Evolutionary conservation across 1,139 yeast species (phyloP).

Genomic region (Yarrowia galli): DNA sequence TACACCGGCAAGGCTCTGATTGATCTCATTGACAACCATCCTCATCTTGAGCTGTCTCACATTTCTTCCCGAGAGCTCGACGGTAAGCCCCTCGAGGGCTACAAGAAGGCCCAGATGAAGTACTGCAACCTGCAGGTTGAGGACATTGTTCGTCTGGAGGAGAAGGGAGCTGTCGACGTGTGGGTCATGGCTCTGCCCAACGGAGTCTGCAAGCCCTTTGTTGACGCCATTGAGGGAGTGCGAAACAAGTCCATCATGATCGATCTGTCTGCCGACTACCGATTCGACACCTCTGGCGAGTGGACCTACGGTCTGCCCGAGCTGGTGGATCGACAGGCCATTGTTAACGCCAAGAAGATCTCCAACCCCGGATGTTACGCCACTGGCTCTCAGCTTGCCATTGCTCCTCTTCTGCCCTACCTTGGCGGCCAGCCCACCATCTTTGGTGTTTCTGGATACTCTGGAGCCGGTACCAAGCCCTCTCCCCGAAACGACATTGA

Average conservation of each 20-base stretch:
- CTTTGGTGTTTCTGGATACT: constrained; percentile 96
- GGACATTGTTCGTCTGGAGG: constrained; percentile 81
- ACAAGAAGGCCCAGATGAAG: constrained; percentile 76
- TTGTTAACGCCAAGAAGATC: constrained; percentile 79
- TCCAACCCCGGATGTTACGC: constrained; percentile 99
- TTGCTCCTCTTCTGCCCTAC: constrained; percentile 73
- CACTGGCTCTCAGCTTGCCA: constrained; percentile 93
- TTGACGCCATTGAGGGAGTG: constrained; percentile 84
- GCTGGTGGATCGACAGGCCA: constrained; percentile 63
- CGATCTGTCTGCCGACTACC: constrained; percentile 93
- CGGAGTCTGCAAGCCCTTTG: constrained; percentile 97
- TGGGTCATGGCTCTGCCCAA: constrained; percentile 99
- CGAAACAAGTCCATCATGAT: constrained; percentile 71
- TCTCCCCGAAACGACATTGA: constrained; percentile 90
- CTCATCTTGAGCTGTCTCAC: constrained; percentile 83
- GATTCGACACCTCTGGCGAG: constrained; percentile 85
- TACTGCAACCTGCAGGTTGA: constrained; percentile 89
- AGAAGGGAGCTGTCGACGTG: constrained; percentile 79
- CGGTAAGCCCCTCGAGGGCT: constrained; percentile 87
- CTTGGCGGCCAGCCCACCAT: constrained; percentile 73
- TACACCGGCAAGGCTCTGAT: constrained; percentile 95
- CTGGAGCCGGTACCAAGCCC: constrained; percentile 99
- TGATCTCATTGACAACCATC: constrained; percentile 84
- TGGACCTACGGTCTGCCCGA: constrained; percentile 96
- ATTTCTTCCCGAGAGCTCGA: constrained; percentile 94